Percentiles rank a stretch among this genome's conserved stretches.
These are phyloP conservation scores for Spinacia oleracea DNA, from an alignment of 179 eudicot species.

Conservation along the genomic window DNA sequence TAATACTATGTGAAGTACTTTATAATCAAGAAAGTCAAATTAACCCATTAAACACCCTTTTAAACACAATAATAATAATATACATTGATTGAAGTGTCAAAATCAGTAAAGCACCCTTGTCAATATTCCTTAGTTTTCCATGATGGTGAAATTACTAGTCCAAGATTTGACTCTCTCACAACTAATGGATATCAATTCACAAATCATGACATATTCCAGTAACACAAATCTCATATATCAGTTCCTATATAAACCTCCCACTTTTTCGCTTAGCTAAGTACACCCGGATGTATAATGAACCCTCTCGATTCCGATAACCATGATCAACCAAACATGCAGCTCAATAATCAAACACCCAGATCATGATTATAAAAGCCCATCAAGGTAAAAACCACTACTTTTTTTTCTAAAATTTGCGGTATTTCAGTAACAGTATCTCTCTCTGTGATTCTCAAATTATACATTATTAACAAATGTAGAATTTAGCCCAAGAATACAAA, in stretches of 20 bases:
- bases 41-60: not conserved
- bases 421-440: not conserved
- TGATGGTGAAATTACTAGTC: slow-evolving; percentile 7
- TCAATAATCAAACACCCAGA: slow-evolving; percentile 13
- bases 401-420: not conserved
- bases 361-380: not conserved
- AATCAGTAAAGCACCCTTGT: not conserved
- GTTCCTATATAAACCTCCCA: not conserved
- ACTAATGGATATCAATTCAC: not conserved
- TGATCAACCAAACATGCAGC: not conserved
- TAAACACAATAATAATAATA: not conserved
- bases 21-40: slow-evolving; percentile 15
- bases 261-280: not conserved
- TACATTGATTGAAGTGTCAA: slow-evolving; percentile 15
- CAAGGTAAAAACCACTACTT: not conserved
- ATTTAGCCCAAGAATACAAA: not conserved
- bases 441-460: not conserved
- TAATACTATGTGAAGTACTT: too few relatives aligned
- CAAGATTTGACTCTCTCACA: slow-evolving; percentile 15
- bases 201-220: slow-evolving; percentile 3
- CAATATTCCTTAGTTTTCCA: not conserved
- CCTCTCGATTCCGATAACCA: not conserved
- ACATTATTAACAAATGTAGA: not conserved
- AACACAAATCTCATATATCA: not conserved
- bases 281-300: too few relatives aligned